Base-by-base conservation (phyloP, 805 yeast genomes). In the Isabelozyma heimii region DNA sequence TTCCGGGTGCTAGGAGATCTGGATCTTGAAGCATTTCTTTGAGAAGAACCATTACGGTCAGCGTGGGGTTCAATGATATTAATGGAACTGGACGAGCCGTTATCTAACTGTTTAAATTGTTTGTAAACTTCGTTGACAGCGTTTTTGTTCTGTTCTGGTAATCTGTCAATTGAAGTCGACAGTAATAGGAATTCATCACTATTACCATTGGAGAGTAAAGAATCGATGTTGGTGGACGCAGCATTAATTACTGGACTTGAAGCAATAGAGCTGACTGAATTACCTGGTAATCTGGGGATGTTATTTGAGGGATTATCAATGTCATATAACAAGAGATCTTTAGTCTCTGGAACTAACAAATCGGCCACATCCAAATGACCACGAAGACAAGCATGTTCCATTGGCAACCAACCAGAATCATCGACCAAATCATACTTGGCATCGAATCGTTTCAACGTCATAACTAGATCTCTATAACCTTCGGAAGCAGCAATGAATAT, bases 361-460 rank as follows among this genome's bases (percentile, higher is more conserved):
- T 81, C 81, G 1, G 94, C 85, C 37, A 89, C 80, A 2, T 72
- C 76, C 49, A 91, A 69, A 63, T 91, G 96, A 5, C 98, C 98
- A 57, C 97, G 78, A 42, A 92, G 72, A 44, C 89, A 85, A 0
- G 97, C 97, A 66, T 92, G 98, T 60, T 92, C 98, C 84, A 90
- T 84, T n/a, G 98, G 97, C 15, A 90, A 82, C 98, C 98, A 92
- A 0, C 97, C 97, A 46, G 94, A 85, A 42, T 82, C 85, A 69
- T 92, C 98, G 14, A 79, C 75, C 26, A 73, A 67, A 41, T 80
- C 77, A 49, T 70, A 80, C 7, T 74, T 69, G 5, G 90, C 87
- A 16, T 82, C 83, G 40, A 75, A 60, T 0, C 70, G 67, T 27
- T 85, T 65, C 52, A 92, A 73, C 8, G 79, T 51, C 40, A 77